Evolutionary conservation across 1,139 yeast genomes (phyloP).

Genomic region (Petasospora fabianii): DNA sequence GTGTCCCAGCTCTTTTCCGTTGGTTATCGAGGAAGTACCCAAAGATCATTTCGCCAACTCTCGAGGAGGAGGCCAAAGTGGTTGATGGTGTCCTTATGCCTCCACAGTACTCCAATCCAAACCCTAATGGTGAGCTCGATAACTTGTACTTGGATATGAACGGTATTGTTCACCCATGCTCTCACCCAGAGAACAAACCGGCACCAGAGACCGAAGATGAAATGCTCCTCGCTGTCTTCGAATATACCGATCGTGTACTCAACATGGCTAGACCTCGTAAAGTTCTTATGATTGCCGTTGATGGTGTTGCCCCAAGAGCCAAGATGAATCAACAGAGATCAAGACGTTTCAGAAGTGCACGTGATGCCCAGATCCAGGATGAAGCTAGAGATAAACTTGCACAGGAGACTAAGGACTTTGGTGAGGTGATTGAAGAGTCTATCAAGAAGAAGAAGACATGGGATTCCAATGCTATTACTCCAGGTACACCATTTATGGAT

Average conservation of each 20-base stretch:
- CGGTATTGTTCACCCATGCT: constrained; percentile 96
- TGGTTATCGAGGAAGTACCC: constrained; percentile 95
- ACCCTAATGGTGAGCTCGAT: constrained; percentile 94
- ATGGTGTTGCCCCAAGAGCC: constrained; percentile 98
- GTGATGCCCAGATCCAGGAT: constrained; percentile 74
- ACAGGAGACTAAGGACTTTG: constrained; percentile 45
- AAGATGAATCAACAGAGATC: constrained; percentile 98
- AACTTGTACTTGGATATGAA: constrained; percentile 93
- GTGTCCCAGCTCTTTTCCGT: constrained; percentile 97
- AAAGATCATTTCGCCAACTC: constrained; percentile 84
- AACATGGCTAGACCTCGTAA: constrained; percentile 95
- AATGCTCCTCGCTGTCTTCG: constrained; percentile 87
- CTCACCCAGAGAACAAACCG: constrained; percentile 93
- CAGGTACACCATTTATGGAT: constrained; percentile 98
- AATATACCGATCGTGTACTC: constrained; percentile 83
- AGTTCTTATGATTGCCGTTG: constrained; percentile 90
- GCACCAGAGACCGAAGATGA: constrained; percentile 94
- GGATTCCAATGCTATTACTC: constrained; percentile 98
- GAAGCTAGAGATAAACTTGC: constrained; percentile 58
- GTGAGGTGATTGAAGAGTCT: constrained; percentile 64
- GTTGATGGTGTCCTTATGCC: constrained; percentile 62
- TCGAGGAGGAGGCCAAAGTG: constrained; percentile 62
- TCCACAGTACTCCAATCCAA: constrained; percentile 66
- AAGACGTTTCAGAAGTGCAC: constrained; percentile 92
- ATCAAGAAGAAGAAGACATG: constrained; percentile 45